Percentiles rank a stretch among this genome's conserved stretches.
phyloP scores from a whole-genome alignment of 1,284 basidiomycete species.

The Chiua sp. region DNA sequence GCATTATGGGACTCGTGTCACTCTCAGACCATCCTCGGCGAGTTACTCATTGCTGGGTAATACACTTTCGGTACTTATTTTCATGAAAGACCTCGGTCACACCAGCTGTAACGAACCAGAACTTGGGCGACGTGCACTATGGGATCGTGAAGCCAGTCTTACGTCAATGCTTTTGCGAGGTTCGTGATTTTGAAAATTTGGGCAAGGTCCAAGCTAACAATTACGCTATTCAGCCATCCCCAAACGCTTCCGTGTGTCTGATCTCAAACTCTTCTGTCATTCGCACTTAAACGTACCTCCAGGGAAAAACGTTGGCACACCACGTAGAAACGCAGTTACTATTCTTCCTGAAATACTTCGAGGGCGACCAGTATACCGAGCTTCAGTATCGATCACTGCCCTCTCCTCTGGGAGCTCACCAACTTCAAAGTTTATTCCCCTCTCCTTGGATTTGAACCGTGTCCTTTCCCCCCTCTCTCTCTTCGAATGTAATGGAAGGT shows the following conservation, averaged over 20 bases:
- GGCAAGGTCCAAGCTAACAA: constrained; percentile 1
- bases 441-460: constrained; percentile 12
- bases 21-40: constrained; percentile 35
- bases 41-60: background rate
- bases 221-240: constrained; percentile 5
- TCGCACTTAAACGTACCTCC: background rate
- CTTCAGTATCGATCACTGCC: constrained; percentile 15
- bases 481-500: constrained; percentile 27
- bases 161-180: constrained; percentile 11
- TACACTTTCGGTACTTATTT: background rate
- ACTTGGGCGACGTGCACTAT: background rate
- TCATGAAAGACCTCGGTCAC: constrained; percentile 30
- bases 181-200: constrained; percentile 8
- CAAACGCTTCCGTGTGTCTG: constrained; percentile 14
- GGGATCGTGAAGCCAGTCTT: background rate
- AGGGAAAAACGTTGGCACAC: constrained; percentile 6
- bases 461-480: constrained; percentile 24
- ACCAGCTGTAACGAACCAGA: constrained; percentile 27
- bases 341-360: constrained; percentile 2
- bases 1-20: constrained; percentile 37
- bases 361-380: constrained; percentile 20
- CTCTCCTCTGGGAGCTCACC: constrained; percentile 25
- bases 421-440: constrained; percentile 17
- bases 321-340: constrained; percentile 4
- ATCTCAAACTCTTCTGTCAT: background rate